phyloP scores from a whole-genome alignment of 2,329 filamentous ascomycete genomes.

The Penicillium crustosum region DNA sequence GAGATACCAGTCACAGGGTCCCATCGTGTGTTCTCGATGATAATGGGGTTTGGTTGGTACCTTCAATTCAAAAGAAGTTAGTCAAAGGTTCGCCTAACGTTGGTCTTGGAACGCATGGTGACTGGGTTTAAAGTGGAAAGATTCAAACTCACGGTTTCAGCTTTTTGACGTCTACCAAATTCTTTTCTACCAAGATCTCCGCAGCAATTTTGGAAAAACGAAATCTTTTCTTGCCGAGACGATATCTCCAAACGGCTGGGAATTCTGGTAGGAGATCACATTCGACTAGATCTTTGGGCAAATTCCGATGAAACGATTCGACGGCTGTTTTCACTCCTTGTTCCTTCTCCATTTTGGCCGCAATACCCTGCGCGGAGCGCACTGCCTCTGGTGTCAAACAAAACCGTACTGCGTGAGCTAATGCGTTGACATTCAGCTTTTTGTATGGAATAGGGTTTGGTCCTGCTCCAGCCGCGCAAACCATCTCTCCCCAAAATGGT shows the following conservation, averaged over 20 bases:
- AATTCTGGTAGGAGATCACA: conserved; percentile 24
- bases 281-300: conserved; percentile 21
- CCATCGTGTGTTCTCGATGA: conserved; percentile 32
- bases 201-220: conserved; percentile 23
- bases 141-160: conserved; percentile 1
- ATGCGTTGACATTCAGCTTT: conserved; percentile 43
- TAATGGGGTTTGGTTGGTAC: conserved; percentile 13
- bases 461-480: conserved; percentile 50
- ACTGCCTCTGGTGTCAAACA: conserved; percentile 41
- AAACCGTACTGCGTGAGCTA: conserved; percentile 48
- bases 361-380: conserved; percentile 38
- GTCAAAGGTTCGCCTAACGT: not conserved
- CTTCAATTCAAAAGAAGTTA: not conserved
- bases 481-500: conserved; percentile 55
- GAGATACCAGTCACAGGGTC: conserved; percentile 29
- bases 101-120: too few species aligned
- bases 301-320: conserved; percentile 44
- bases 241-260: conserved; percentile 31
- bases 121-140: not conserved
- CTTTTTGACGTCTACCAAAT: conserved; percentile 12
- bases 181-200: conserved; percentile 20
- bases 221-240: conserved; percentile 11
- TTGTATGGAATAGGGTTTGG: conserved; percentile 50
- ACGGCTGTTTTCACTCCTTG: conserved; percentile 43
- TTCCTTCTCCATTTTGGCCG: conserved; percentile 41